Base-by-base conservation (phyloP, 1,139 yeast species). In the Saccharomycopsis phalli region DNA sequence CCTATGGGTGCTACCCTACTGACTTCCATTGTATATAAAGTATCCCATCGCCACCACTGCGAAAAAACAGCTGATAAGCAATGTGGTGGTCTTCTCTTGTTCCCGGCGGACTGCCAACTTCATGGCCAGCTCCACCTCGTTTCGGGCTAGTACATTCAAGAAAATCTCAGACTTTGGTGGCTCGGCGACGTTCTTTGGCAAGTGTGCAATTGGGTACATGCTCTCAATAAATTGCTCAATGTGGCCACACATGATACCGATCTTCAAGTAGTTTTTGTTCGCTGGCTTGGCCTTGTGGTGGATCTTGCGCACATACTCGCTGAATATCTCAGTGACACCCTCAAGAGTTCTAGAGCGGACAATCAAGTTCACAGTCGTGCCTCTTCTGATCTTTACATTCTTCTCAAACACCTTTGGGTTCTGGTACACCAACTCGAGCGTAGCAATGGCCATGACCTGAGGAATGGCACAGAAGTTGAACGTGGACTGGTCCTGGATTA, bases 371-470 rank as follows among this genome's bases (percentile, higher is more conserved):
- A 87, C 81, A 1, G 98, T 81, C 29, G 83, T 76, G n/a, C 96
- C 96, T 62, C 84, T 83, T 62, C 97, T 75, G 57, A 93, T 81
- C 66, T 93, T 93, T 49, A 91, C 81, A 53, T 83, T 78, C 31
- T 62, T 59, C 39, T 76, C 72, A 54, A 91, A 73, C 3, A 91
- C 82, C 3, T 66, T 59, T 7, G 80, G 79, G 62, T 93, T 93
- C 58, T 83, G 80, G 67, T 82, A 88, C 31, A 91, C 82, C 44
- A 80, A 68, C 20, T 91, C 88, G 53, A 91, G 68, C 0, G 97
- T 86, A 6, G 97, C 96, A 57, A 91, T 81, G 31, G 97, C 95
- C 98, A 91, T 91, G 25, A 88, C 96, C 62, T 91, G 98, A 16
- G 98, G 98, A 56, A 91, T 91, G 14, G 96, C 88, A 64, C 97